phyloP scores from a whole-genome alignment of 768 basidiomycete species.

The Zangia roseola region DNA sequence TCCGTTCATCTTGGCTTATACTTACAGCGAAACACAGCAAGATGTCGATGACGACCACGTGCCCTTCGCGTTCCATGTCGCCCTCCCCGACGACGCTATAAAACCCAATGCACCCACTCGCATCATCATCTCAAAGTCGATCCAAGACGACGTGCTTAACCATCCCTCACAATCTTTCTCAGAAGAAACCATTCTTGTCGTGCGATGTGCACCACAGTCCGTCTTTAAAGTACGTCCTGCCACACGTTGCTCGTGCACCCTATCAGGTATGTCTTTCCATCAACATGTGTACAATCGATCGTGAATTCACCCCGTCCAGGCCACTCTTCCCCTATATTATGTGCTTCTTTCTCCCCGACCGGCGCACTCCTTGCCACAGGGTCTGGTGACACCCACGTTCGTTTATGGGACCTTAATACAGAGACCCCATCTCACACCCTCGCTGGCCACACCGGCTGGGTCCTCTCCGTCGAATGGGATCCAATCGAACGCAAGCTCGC shows the following conservation, averaged over 20 bases:
- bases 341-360: conserved; percentile 94
- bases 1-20: conserved; percentile 9
- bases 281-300: conserved; percentile 5
- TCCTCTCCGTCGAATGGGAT: conserved; percentile 97
- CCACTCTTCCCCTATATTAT: conserved; percentile 90
- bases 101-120: conserved; percentile 61
- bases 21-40: conserved; percentile 13
- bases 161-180: conserved; percentile 73
- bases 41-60: conserved; percentile 84
- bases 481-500: conserved; percentile 87
- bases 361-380: conserved; percentile 91
- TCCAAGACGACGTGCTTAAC: conserved; percentile 75
- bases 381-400: conserved; percentile 88
- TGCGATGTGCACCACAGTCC: conserved; percentile 93
- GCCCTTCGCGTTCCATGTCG: conserved; percentile 84
- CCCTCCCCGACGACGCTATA: conserved; percentile 56
- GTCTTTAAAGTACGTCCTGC: conserved; percentile 94
- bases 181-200: conserved; percentile 82
- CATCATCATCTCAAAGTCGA: conserved; percentile 81
- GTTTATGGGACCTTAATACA: conserved; percentile 92
- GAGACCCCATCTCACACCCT: conserved; percentile 89
- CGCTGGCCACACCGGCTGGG: conserved; percentile 92
- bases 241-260: conserved; percentile 89
- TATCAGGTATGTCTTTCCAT: conserved; percentile 58
- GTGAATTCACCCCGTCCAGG: conserved; percentile 43